A percentile compares a stretch with the other conserved stretches of the same genome.
phyloP scores from a whole-genome alignment of 2,329 filamentous ascomycete species.

The Xylariaceae sp. region DNA sequence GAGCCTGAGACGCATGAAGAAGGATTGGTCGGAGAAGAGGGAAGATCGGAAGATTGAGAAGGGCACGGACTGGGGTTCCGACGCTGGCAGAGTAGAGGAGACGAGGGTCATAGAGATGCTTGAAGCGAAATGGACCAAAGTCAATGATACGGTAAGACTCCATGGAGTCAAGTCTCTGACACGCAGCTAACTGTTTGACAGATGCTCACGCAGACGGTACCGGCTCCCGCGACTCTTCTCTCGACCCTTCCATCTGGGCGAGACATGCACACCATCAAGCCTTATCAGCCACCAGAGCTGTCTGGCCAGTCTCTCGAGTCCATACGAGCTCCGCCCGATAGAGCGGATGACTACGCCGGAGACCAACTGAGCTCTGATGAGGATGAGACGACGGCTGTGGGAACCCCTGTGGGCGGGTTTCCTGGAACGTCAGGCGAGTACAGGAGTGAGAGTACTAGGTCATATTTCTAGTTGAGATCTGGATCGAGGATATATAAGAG shows the following conservation, averaged over 20 bases:
- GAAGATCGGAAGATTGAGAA: conserved; percentile 80
- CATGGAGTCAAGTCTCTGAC: not conserved
- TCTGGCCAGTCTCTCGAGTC: conserved; percentile 62
- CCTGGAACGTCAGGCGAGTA: conserved; percentile 28
- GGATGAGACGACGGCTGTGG: conserved; percentile 28
- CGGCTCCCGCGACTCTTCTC: conserved; percentile 67
- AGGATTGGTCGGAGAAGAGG: conserved; percentile 68
- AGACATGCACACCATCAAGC: conserved; percentile 73
- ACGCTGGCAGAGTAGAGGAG: conserved; percentile 84
- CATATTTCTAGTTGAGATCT: conserved; percentile 28
- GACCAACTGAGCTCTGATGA: conserved; percentile 45
- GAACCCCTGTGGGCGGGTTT: conserved; percentile 29
- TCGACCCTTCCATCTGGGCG: conserved; percentile 82
- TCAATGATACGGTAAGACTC: conserved; percentile 76
- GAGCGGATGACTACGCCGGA: conserved; percentile 40
- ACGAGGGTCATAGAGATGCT: conserved; percentile 82
- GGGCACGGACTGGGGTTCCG: conserved; percentile 70
- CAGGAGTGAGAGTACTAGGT: conserved; percentile 27
- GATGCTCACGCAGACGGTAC: conserved; percentile 61
- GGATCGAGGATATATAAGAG: too few species aligned
- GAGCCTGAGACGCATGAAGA: conserved; percentile 56
- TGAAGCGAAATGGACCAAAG: conserved; percentile 83
- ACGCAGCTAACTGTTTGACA: conserved; percentile 4
- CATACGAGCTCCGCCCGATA: conserved; percentile 55
- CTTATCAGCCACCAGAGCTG: conserved; percentile 64